Evolutionary conservation across 202 grass and related monocot species (phyloP).

Genomic region (Brachypodium distachyon): DNA sequence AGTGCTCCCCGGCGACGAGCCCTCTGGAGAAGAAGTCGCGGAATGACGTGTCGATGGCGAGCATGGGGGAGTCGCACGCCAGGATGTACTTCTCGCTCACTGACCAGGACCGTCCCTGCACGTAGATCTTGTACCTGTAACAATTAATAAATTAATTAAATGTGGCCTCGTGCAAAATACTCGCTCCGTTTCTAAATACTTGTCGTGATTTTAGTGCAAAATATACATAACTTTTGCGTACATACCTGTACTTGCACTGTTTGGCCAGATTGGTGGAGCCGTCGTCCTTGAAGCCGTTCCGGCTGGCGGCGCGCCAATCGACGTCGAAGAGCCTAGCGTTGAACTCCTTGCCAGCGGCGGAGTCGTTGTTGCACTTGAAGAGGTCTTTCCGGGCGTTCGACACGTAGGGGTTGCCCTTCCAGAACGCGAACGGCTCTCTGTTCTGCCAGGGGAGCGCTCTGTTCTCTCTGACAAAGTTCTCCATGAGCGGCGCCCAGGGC

Average conservation of each 20-base stretch:
- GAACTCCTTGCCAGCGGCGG: conserved; percentile 17
- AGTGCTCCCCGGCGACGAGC: conserved; percentile 51
- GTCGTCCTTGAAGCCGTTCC: conserved; percentile 40
- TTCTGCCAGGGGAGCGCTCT: conserved; percentile 35
- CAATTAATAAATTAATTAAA: too few species aligned
- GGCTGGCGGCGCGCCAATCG: conserved; percentile 15
- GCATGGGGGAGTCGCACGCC: conserved; percentile 55
- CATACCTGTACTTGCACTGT: conserved; percentile 38
- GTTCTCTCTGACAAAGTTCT: conserved; percentile 34
- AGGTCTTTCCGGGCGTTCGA: conserved; percentile 26
- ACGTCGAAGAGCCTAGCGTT: conserved; percentile 7
- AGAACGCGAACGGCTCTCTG: conserved; percentile 55
- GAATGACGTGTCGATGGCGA: conserved; percentile 38
- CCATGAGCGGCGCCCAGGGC: conserved; percentile 36
- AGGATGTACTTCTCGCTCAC: conserved; percentile 82
- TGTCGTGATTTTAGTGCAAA: too few species aligned
- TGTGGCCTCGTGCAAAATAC: too few species aligned
- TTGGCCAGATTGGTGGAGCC: conserved; percentile 44
- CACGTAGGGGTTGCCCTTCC: conserved; percentile 41
- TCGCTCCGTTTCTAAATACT: too few species aligned
- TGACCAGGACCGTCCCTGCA: conserved; percentile 61
- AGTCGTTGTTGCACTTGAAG: conserved; percentile 22
- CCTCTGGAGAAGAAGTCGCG: conserved; percentile 52
- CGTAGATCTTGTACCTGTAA: conserved; percentile 67
- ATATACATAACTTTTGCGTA: too few species aligned